Base-by-base conservation (phyloP, 345 rosid genomes). In the Trapa incisa region DNA sequence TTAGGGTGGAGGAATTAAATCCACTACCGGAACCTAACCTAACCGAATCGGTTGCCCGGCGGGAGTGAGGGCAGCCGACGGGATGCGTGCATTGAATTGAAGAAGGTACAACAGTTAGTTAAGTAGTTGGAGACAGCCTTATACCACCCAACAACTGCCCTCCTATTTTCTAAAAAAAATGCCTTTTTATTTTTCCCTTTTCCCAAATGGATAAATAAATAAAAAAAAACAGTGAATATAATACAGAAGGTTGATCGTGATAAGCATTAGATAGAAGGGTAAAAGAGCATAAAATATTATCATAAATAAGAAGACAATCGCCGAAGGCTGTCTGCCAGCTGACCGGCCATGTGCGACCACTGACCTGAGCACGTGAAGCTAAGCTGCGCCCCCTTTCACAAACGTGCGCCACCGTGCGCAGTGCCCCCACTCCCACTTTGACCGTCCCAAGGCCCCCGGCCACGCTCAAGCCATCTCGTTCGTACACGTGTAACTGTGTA, bases 361-460 rank as follows among this genome's bases (percentile, higher is more conserved):
- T 39, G 50, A 64, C 65, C 65, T 10, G 1, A 35, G 12, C 67
- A 42, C 67, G 67, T 39, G 48, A 64, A 17, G 6, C 67, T 38
- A 64, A 64, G 67, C 15, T 64, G 48, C 67, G 67, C 67, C 33
- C 33, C 32, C 4, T 64, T 64, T 64, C 33, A 1, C 67, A 38
- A 64, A 64, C 16, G 48, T 39, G 67, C 67, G 67, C 67, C 67
- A 39, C 36, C 47, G 35, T 8, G 67, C 67, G 50, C 48, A 15
- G 67, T 64, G 48, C 14, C 16, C 67, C 67, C 67, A 5, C 48
- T 38, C 67, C 67, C 67, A 5, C 48, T 64, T 39, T 29, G 35
- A 42, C 3, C 45, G 17, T 41, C 43, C 43, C 43, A 41, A 4
- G 6, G 43, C 4, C 43, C 0, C 7, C 43, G 43, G 2, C 43